Evolutionary conservation across 2,329 filamentous ascomycete species (phyloP).

Genomic region (Fonsecaea nubica): DNA sequence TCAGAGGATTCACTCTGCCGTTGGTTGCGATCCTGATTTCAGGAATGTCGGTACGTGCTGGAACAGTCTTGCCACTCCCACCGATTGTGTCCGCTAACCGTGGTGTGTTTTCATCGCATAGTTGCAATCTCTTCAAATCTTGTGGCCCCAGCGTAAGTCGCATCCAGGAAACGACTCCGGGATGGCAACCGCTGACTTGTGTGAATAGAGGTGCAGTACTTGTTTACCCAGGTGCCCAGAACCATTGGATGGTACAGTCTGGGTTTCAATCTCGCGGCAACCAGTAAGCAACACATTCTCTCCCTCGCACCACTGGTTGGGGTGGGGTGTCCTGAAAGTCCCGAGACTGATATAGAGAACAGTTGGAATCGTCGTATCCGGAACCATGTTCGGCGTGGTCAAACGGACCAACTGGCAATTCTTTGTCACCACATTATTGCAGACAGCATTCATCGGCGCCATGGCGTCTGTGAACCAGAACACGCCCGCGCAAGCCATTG

Average conservation of each 20-base stretch:
- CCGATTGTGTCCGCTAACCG: too few relatives aligned
- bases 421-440: background rate
- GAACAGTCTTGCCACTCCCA: too few relatives aligned
- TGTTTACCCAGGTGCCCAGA: slow-evolving; percentile 6
- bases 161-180: background rate
- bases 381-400: background rate
- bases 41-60: slow-evolving; percentile 6
- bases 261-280: slow-evolving; percentile 10
- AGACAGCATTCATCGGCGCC: slow-evolving; percentile 8
- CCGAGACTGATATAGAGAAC: too few relatives aligned
- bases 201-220: slow-evolving; percentile 7
- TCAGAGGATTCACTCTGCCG: slow-evolving; percentile 10
- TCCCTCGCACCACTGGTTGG: too few relatives aligned
- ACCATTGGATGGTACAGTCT: slow-evolving; percentile 20
- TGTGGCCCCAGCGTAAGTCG: slow-evolving; percentile 20
- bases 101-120: too few relatives aligned
- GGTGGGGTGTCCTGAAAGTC: too few relatives aligned
- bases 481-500: slow-evolving; percentile 17
- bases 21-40: slow-evolving; percentile 3
- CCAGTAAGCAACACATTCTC: background rate
- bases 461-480: slow-evolving; percentile 16
- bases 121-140: background rate
- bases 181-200: background rate
- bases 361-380: background rate
- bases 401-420: slow-evolving; percentile 13